A percentile compares a stretch with the other conserved stretches of the same genome.
Conservation (phyloP, 805 yeast species). For the Dipodascus geniculatus region DNA sequence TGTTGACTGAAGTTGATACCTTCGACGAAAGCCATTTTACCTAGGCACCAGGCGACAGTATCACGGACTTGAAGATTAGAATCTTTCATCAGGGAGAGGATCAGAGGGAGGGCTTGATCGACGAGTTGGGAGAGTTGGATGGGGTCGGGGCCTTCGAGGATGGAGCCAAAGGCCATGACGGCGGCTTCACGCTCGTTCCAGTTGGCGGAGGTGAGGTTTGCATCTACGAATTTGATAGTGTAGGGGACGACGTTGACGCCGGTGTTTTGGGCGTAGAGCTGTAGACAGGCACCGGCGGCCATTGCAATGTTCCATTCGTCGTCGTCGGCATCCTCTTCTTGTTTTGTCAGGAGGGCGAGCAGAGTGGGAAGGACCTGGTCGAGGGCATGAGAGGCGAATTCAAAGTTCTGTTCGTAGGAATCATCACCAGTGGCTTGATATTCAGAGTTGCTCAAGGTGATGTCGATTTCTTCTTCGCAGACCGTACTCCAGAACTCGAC, state of each 20-base stretch:
- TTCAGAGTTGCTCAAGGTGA: constrained; percentile 46
- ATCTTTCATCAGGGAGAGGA: constrained; percentile 64
- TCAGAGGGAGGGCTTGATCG: constrained; percentile 73
- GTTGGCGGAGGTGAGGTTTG: constrained; percentile 43
- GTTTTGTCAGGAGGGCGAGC: constrained; percentile 67
- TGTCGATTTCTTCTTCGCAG: constrained; percentile 93
- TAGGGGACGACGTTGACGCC: constrained; percentile 80
- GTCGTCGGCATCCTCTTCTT: constrained; percentile 79
- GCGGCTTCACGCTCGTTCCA: constrained; percentile 97
- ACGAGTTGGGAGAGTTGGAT: constrained; percentile 56
- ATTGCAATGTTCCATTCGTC: constrained; percentile 96
- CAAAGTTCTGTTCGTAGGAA: constrained; percentile 43
- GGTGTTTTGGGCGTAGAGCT: constrained; percentile 83
- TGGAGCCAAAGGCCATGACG: constrained; percentile 97
- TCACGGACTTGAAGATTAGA: constrained; percentile 78
- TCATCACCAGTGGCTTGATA: constrained; percentile 10
- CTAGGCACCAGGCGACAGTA: constrained; percentile 97
- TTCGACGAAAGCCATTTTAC: constrained; percentile 79
- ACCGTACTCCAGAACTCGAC: constrained; percentile 99
- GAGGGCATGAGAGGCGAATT: constrained; percentile 78
- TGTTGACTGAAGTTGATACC: constrained; percentile 57
- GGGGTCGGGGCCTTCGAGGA: constrained; percentile 85
- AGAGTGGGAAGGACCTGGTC: constrained; percentile 81
- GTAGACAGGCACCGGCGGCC: constrained; percentile 98
- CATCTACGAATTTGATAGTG: constrained; percentile 71